phyloP scores from a whole-genome alignment of 2,329 filamentous ascomycete genomes.

The Phoma sp. region DNA sequence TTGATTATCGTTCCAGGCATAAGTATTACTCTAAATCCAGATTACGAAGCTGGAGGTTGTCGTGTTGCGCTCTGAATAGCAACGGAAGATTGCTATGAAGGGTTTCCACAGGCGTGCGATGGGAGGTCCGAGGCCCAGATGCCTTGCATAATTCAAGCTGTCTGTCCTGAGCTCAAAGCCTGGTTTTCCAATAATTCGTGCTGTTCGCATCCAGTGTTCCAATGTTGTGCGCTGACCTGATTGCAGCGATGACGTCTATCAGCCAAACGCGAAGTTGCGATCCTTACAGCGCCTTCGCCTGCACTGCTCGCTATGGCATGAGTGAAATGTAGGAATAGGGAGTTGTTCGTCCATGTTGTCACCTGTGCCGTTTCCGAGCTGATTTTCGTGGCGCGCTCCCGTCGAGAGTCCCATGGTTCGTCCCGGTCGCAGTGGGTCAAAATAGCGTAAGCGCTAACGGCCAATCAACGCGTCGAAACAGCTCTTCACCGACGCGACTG shows the following conservation, averaged over 20 bases:
- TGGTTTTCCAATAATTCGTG: neutral
- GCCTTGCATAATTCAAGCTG: neutral
- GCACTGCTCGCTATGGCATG: neutral
- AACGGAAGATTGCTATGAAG: neutral
- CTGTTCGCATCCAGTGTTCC: neutral
- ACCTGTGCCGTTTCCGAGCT: conserved; percentile 18
- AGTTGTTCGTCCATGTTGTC: conserved; percentile 13
- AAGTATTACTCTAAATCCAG: neutral
- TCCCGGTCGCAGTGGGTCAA: conserved; percentile 11
- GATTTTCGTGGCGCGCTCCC: conserved; percentile 20
- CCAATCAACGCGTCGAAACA: conserved; percentile 14
- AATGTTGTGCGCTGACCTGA: conserved; percentile 5
- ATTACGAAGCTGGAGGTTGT: neutral
- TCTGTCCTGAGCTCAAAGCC: neutral
- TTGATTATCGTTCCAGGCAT: neutral
- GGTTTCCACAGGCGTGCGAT: neutral
- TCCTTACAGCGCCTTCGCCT: neutral
- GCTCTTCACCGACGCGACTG: conserved; percentile 5
- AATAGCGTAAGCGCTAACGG: conserved; percentile 3
- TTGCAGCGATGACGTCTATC: conserved; percentile 14
- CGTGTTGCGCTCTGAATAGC: neutral
- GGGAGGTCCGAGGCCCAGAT: neutral
- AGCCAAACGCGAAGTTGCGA: conserved; percentile 4
- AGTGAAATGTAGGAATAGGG: neutral
- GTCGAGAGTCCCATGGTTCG: conserved; percentile 16